Base-by-base conservation (phyloP, 2,329 filamentous ascomycete species). In the Diaporthe ilicicola region DNA sequence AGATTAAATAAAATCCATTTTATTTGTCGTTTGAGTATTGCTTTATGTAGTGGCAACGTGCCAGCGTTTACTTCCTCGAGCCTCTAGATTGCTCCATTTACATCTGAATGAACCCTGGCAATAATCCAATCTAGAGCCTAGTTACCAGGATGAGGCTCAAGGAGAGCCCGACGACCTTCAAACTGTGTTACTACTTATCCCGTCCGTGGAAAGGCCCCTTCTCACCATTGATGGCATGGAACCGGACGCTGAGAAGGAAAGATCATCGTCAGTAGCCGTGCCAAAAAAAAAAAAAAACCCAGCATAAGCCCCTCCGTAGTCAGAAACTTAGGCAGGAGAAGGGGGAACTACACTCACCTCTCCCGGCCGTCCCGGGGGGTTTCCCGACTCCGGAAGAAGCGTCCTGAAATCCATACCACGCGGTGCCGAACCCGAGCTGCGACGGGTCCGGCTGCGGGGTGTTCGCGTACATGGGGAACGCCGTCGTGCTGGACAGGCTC, bases 401-500 rank as follows among this genome's bases (percentile, higher is more conserved):
- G 15, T 53, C 27, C 4, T 22, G 22, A 5, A 72, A 64, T 10
- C 66, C 66, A 15, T 72, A 59, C 32, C 50, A 56, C 15, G 62
- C 71, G 3, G 71, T 73, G 17, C 71, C 71, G 17, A 51, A 64
- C 17, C 71, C 71, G 24, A 73, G 55, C 48, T 53, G 42, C 15
- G 62, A 55, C 13, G 37, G 32, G 12, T 62, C 56, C 12, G 72
- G 72, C 64, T 72, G 72, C 12, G 42, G 27, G 1, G 51, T 50
- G 19, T 62, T 54, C 15, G 70, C n/a, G 27, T 73, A 73, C 44
- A 59, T 50, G 1, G 70, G 64, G 46, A 73, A 70, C 27, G 72
- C 39, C 22, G 37, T 13, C n/a, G 70, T 72, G 50, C 62, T 65
- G 4, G 32, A 53, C 39, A 72, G 15, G 19, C 24, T 54, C 3